Evolutionary conservation across 768 basidiomycete genomes (phyloP).

Genomic region (Mycena venus): DNA sequence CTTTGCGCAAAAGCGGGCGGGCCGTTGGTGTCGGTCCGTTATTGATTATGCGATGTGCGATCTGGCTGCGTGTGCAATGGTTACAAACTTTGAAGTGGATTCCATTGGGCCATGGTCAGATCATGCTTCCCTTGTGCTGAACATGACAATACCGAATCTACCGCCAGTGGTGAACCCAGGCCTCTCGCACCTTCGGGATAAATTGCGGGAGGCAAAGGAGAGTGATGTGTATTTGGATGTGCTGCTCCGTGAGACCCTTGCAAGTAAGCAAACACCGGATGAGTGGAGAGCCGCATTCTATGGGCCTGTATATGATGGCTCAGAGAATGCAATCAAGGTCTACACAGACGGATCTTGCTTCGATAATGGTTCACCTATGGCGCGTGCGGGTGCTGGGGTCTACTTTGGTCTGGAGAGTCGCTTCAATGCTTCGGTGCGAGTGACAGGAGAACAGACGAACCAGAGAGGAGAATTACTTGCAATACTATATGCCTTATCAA

Average conservation of each 20-base stretch:
- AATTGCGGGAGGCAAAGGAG: not conserved
- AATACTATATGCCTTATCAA: slow-evolving; percentile 18
- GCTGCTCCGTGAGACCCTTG: not conserved
- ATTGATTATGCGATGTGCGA: not conserved
- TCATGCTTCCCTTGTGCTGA: no score
- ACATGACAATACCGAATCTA: no score
- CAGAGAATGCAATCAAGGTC: not conserved
- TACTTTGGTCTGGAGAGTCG: not conserved
- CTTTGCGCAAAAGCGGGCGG: not conserved
- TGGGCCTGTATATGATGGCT: not conserved
- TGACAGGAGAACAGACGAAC: not conserved
- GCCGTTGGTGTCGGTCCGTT: not conserved
- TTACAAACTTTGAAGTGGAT: not conserved
- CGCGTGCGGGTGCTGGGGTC: slow-evolving; percentile 6
- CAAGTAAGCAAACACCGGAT: not conserved
- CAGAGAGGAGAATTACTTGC: slow-evolving; percentile 26
- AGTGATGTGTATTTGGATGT: not conserved
- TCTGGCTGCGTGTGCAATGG: not conserved
- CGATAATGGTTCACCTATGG: not conserved
- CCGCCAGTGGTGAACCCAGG: not conserved
- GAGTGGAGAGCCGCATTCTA: not conserved
- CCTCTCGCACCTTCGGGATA: not conserved
- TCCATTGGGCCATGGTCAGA: no score
- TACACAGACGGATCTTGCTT: slow-evolving; percentile 21
- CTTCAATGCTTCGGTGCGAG: not conserved